Conservation (phyloP, 805 yeast genomes). For the Saccharomycopsis sp. region DNA sequence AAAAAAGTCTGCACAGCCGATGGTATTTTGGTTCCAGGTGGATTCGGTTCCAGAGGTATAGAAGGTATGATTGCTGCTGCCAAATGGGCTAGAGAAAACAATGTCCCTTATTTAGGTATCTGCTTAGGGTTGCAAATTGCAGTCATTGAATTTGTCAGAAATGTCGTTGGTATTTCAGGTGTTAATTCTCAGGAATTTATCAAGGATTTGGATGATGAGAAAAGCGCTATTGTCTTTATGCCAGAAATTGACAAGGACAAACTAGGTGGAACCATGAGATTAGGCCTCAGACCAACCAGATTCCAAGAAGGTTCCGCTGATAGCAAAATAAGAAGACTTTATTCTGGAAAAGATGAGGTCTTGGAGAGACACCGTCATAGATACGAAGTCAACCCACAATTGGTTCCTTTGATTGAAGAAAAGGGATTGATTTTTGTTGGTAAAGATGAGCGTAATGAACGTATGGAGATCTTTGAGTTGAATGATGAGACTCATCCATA, state of each 20-base stretch:
- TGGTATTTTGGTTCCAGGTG: conserved; percentile 97
- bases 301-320: conserved; percentile 63
- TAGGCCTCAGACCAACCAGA: conserved; percentile 86
- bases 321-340: conserved; percentile 68
- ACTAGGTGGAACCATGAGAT: conserved; percentile 98
- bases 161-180: conserved; percentile 58
- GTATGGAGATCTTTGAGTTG: conserved; percentile 93
- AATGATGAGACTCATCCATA: conserved; percentile 65
- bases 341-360: conserved; percentile 63
- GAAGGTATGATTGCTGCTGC: conserved; percentile 98
- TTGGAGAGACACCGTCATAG: conserved; percentile 97
- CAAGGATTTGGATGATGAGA: conserved; percentile 50
- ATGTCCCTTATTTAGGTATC: conserved; percentile 91
- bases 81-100: conserved; percentile 95
- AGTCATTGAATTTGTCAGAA: conserved; percentile 85
- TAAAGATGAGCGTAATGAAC: conserved; percentile 78
- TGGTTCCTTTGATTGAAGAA: conserved; percentile 62
- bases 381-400: conserved; percentile 89
- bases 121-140: conserved; percentile 98
- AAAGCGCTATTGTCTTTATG: conserved; percentile 84
- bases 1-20: conserved; percentile 86
- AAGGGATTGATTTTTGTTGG: conserved; percentile 87
- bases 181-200: conserved; percentile 83
- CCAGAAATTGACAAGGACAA: conserved; percentile 95
- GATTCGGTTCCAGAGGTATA: conserved; percentile 94